Evolutionary conservation across 1,284 basidiomycete species (phyloP).

Genomic region (Ustilago tritici): DNA sequence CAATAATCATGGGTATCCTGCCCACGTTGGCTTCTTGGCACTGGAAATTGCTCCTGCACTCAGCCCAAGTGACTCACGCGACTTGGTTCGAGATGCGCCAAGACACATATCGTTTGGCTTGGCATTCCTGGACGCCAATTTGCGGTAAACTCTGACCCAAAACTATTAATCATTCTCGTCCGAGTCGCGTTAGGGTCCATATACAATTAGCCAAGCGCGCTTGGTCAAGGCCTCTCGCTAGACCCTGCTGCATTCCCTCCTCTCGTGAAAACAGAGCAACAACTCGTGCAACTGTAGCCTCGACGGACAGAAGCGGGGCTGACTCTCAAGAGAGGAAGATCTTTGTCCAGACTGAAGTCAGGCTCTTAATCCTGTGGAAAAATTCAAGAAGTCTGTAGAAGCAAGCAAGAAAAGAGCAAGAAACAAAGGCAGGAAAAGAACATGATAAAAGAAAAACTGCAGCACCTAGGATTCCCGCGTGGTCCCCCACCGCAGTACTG

Average conservation of each 20-base stretch:
- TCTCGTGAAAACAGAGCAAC: neutral
- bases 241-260: no score
- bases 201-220: no score
- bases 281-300: neutral
- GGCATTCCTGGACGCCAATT: constrained; percentile 3
- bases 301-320: neutral
- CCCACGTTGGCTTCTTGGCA: constrained; percentile 47
- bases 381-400: no score
- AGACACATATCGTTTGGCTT: constrained; percentile 12
- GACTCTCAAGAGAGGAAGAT: neutral
- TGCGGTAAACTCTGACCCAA: neutral
- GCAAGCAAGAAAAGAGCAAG: neutral
- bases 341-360: neutral
- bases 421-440: constrained; percentile 1
- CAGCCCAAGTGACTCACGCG: constrained; percentile 5
- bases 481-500: constrained; percentile 87
- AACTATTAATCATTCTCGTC: neutral
- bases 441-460: constrained; percentile 70
- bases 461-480: constrained; percentile 84
- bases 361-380: no score
- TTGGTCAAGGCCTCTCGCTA: no score
- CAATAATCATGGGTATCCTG: constrained; percentile 22
- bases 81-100: constrained; percentile 14
- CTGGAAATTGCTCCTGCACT: constrained; percentile 5
- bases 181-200: neutral